These are phyloP conservation scores for Microcos paniculata DNA, from an alignment of 345 rosid genomes.

Conservation along the genomic window DNA sequence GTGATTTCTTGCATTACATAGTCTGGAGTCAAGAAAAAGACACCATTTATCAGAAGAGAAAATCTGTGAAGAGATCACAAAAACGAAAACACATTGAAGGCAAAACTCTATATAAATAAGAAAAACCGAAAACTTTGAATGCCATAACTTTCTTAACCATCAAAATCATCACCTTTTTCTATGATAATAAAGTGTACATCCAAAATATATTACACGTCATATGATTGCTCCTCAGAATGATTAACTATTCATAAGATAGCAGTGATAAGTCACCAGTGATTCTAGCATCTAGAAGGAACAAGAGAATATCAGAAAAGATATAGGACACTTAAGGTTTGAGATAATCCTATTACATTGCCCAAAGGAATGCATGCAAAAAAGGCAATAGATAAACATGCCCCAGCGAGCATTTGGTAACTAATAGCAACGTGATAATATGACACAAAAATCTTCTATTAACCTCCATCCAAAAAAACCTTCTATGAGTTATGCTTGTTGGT, in stretches of 20 bases:
- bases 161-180: conserved; percentile 4
- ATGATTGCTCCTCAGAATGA: not conserved
- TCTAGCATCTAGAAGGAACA: conserved; percentile 5
- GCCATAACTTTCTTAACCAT: not conserved
- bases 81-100: not conserved
- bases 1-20: conserved; percentile 92
- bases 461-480: not conserved
- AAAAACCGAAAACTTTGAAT: not conserved
- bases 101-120: not conserved
- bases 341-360: not conserved
- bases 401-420: not conserved
- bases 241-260: not conserved
- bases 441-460: not conserved
- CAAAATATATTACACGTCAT: not conserved
- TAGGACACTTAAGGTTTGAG: not conserved
- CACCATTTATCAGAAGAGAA: conserved; percentile 4
- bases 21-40: conserved; percentile 42
- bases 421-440: not conserved
- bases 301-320: not conserved
- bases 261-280: not conserved
- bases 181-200: not conserved
- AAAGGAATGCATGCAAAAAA: not conserved
- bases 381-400: not conserved
- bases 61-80: not conserved
- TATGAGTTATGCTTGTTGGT: not conserved